Percentiles rank a stretch among this genome's conserved stretches.
These are phyloP conservation scores for Haematococcus lacustris DNA, from an alignment of 139 green algal species.

Conservation along the genomic window DNA sequence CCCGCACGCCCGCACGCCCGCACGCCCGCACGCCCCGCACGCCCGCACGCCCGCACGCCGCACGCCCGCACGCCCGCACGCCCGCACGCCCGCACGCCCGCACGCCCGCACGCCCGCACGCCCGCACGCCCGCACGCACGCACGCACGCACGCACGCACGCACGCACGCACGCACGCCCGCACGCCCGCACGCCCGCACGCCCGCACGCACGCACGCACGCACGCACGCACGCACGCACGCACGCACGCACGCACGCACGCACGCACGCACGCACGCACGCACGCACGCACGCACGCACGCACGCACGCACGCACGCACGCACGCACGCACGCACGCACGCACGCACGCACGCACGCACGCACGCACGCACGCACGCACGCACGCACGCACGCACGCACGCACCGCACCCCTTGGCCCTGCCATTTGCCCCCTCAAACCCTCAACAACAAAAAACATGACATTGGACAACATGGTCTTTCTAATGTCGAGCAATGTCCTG, in stretches of 20 bases:
- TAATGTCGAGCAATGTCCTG: no score
- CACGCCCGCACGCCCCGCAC: constrained; percentile 17
- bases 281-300: constrained; percentile 19
- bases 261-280: constrained; percentile 19
- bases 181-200: constrained; percentile 17
- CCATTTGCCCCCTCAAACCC: no score
- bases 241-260: constrained; percentile 18
- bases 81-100: background rate
- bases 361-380: constrained; percentile 14
- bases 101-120: constrained; percentile 11
- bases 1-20: constrained; percentile 13
- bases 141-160: constrained; percentile 16
- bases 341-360: constrained; percentile 15
- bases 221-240: constrained; percentile 19
- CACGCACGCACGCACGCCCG: no score
- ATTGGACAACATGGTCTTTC: no score
- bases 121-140: constrained; percentile 5
- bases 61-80: background rate
- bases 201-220: no score
- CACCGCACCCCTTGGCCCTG: no score
- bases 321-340: constrained; percentile 14
- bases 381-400: constrained; percentile 17
- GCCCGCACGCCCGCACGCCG: constrained; percentile 8
- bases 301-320: constrained; percentile 20
- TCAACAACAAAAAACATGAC: no score